phyloP scores from a whole-genome alignment of 2,329 filamentous ascomycete genomes.

The Fusarium subglutinans region DNA sequence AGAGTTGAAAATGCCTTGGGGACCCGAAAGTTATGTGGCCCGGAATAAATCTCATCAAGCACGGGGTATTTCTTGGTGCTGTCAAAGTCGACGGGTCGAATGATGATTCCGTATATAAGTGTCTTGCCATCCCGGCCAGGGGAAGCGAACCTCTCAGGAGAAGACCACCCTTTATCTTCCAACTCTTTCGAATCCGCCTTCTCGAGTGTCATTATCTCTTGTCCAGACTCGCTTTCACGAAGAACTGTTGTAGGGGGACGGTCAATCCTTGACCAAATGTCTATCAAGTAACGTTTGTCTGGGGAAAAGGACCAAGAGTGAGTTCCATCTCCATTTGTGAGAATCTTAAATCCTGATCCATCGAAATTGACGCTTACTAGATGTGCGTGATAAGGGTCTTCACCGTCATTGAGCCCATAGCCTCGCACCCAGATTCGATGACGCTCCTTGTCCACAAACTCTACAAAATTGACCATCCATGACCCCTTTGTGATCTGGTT shows the following conservation, averaged over 20 bases:
- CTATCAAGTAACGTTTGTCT: conserved; percentile 29
- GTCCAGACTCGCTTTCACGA: conserved; percentile 31
- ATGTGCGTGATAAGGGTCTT: conserved; percentile 44
- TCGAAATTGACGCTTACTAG: conserved; percentile 40
- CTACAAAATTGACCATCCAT: conserved; percentile 40
- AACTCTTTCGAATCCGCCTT: neutral
- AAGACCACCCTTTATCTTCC: conserved; percentile 20
- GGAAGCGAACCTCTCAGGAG: conserved; percentile 39
- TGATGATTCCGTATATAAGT: conserved; percentile 41
- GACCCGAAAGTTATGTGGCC: conserved; percentile 40
- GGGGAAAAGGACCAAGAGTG: conserved; percentile 41
- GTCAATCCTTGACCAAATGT: conserved; percentile 44
- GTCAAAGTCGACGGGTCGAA: conserved; percentile 40
- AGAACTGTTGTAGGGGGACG: conserved; percentile 28
- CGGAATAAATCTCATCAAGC: conserved; percentile 45
- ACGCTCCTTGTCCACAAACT: conserved; percentile 30
- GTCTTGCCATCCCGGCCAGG: conserved; percentile 42
- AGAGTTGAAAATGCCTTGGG: conserved; percentile 39
- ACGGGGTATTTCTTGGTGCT: conserved; percentile 40
- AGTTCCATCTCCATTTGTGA: conserved; percentile 43
- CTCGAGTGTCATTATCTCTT: conserved; percentile 28
- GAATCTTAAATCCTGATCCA: conserved; percentile 36
- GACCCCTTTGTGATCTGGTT: conserved; percentile 41
- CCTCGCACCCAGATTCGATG: conserved; percentile 34
- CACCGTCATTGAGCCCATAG: conserved; percentile 27